Evolutionary conservation across 331 rosid genomes (phyloP).

Genomic region (Erythrophleum ivorense): DNA sequence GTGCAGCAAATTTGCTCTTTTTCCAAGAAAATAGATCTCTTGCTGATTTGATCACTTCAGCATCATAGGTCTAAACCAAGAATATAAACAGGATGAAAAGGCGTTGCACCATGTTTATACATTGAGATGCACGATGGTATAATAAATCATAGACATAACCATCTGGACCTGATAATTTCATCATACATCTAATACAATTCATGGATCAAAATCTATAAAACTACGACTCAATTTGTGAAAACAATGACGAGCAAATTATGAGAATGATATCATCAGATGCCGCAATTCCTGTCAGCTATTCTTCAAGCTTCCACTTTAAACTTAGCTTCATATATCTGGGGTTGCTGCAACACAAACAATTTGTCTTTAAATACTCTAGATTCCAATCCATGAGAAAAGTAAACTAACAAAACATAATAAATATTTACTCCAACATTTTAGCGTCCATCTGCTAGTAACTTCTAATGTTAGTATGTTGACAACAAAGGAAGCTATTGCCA

Average conservation of each 20-base stretch:
- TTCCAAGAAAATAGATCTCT: too few species aligned
- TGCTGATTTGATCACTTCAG: background rate
- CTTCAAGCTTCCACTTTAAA: constrained; percentile 66
- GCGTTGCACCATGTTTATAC: constrained; percentile 5
- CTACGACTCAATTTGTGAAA: constrained; percentile 31
- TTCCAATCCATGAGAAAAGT: background rate
- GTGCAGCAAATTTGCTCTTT: background rate
- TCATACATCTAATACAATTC: constrained; percentile 41
- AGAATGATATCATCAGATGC: background rate
- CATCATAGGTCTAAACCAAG: background rate
- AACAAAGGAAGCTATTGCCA: background rate
- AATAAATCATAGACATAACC: constrained; percentile 27
- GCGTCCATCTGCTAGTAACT: background rate
- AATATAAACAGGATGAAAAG: constrained; percentile 1
- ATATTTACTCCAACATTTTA: background rate
- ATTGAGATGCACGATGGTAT: constrained; percentile 27
- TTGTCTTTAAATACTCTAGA: constrained; percentile 8
- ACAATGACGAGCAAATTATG: constrained; percentile 36
- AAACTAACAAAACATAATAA: background rate
- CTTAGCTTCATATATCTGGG: constrained; percentile 80
- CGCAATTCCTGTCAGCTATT: constrained; percentile 25
- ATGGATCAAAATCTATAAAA: constrained; percentile 37
- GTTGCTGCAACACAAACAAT: constrained; percentile 65
- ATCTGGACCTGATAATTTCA: constrained; percentile 29
- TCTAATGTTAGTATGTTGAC: background rate